Percentiles rank a stretch among this genome's conserved stretches.
Evolutionary conservation across 2,329 filamentous ascomycete species (phyloP).

Genomic region (Verticillium longisporum): DNA sequence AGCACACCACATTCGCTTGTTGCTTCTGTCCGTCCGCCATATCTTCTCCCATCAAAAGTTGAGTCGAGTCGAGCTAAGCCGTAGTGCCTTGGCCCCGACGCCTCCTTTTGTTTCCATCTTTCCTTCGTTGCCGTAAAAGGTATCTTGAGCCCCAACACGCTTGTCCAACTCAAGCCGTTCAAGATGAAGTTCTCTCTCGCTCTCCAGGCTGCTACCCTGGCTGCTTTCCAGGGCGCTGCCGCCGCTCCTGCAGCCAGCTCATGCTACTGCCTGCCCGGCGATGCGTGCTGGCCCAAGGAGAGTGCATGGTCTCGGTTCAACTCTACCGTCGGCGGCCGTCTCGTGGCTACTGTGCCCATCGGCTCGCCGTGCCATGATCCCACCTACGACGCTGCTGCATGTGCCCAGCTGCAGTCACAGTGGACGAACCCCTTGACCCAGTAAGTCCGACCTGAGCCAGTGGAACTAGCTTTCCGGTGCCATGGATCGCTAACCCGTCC

Average conservation of each 20-base stretch:
- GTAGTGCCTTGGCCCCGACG: background rate
- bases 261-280: constrained; percentile 44
- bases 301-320: constrained; percentile 44
- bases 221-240: constrained; percentile 3
- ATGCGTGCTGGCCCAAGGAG: constrained; percentile 45
- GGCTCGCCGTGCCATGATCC: constrained; percentile 45
- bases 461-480: background rate
- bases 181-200: constrained; percentile 9
- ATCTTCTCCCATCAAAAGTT: background rate
- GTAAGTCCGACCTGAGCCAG: constrained; percentile 15
- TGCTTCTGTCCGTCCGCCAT: background rate
- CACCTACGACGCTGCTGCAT: constrained; percentile 35
- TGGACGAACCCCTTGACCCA: constrained; percentile 28
- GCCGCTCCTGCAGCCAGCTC: constrained; percentile 5
- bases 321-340: constrained; percentile 37
- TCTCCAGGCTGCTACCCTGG: constrained; percentile 10
- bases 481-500: constrained; percentile 2
- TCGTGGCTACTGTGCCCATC: constrained; percentile 46
- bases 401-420: constrained; percentile 25
- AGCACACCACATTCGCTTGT: background rate
- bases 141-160: constrained; percentile 2
- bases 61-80: background rate
- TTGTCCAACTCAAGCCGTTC: constrained; percentile 1
- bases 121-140: constrained; percentile 2
- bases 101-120: background rate